phyloP scores from a whole-genome alignment of 371 early-diverging fungal genomes.

The Batkoa obscura region DNA sequence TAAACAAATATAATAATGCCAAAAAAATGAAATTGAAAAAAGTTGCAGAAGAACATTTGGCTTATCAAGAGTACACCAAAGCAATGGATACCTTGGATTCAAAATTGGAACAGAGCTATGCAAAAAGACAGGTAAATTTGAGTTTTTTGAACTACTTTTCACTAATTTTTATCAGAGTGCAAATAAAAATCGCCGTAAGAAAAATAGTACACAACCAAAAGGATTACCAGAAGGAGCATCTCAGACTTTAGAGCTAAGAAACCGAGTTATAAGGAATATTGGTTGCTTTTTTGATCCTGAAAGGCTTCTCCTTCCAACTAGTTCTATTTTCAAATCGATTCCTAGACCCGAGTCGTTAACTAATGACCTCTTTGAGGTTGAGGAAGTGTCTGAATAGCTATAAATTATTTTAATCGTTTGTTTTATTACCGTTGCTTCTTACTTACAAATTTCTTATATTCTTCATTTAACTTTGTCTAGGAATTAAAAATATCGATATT shows the following conservation, averaged over 20 bases:
- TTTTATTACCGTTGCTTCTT: no score
- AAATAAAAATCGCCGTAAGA: neutral
- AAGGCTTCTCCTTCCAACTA: neutral
- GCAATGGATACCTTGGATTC: neutral
- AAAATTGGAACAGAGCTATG: neutral
- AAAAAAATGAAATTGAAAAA: neutral
- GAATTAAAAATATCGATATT: no score
- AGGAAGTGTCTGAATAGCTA: no score
- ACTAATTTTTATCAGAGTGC: neutral
- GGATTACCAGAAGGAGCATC: neutral
- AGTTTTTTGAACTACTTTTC: neutral
- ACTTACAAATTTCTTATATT: no score
- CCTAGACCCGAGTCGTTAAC: neutral
- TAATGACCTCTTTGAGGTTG: no score
- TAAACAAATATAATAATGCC: neutral
- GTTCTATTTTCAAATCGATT: neutral
- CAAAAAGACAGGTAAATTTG: neutral
- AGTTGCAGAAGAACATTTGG: neutral
- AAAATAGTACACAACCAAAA: neutral
- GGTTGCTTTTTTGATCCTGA: neutral
- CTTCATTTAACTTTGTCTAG: no score
- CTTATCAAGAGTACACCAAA: neutral
- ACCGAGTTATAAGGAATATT: neutral
- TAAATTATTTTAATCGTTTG: no score
- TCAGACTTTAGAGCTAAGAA: neutral